phyloP scores from a whole-genome alignment of 2,329 filamentous ascomycete species.

The Penicillium verrucosum region DNA sequence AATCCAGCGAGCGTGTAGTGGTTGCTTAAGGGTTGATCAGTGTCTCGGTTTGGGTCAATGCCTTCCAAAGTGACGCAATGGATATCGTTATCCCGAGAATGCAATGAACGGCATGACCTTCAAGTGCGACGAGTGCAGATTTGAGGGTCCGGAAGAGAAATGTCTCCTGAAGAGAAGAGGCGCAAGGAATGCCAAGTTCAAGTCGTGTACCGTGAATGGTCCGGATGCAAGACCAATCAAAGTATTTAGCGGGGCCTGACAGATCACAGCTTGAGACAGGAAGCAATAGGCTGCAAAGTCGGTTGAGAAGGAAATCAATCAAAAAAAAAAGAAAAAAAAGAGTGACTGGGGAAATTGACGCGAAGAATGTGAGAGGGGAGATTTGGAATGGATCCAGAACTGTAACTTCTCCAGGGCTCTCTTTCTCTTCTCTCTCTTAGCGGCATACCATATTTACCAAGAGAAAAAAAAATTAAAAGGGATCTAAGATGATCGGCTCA shows the following conservation, averaged over 20 bases:
- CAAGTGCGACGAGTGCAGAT: slow-evolving; percentile 6
- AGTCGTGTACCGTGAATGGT: background rate
- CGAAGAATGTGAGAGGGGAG: slow-evolving; percentile 14
- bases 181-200: background rate
- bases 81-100: slow-evolving; percentile 15
- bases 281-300: background rate
- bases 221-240: background rate
- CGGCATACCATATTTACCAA: slow-evolving; percentile 6
- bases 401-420: background rate
- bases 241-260: background rate
- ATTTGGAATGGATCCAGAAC: slow-evolving; percentile 11
- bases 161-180: slow-evolving; percentile 3
- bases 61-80: slow-evolving; percentile 12
- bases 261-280: slow-evolving; percentile 1
- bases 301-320: background rate
- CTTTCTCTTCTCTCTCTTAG: background rate
- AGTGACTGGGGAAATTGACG: slow-evolving; percentile 3
- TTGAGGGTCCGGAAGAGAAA: background rate
- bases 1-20: background rate
- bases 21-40: slow-evolving; percentile 2
- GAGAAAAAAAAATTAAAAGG: slow-evolving; percentile 6
- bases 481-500: slow-evolving; percentile 24
- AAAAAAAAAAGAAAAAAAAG: background rate
- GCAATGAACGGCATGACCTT: slow-evolving; percentile 23
- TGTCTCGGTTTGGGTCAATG: background rate